phyloP scores from a whole-genome alignment of 176 grass and related monocot genomes.

The Raddia guianensis region DNA sequence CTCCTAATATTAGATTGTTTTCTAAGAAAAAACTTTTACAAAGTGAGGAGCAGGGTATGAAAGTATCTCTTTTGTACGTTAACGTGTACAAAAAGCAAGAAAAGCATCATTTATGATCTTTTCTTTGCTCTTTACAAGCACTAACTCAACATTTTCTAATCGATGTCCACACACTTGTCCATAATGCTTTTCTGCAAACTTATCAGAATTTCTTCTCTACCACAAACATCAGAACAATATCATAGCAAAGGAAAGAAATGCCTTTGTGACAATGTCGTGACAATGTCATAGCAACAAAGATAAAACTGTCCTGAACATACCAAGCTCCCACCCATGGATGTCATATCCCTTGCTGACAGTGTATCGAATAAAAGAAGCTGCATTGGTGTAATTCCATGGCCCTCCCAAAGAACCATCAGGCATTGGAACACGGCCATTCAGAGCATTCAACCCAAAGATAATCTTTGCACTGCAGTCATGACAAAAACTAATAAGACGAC shows the following conservation, averaged over 20 bases:
- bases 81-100: constrained; percentile 33
- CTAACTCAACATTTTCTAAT: constrained; percentile 41
- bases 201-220: constrained; percentile 11
- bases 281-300: neutral
- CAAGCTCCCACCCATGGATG: constrained; percentile 90
- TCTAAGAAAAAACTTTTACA: constrained; percentile 28
- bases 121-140: constrained; percentile 9
- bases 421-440: constrained; percentile 66
- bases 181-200: neutral
- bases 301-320: constrained; percentile 33
- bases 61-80: constrained; percentile 35
- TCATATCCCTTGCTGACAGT: constrained; percentile 66
- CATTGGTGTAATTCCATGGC: constrained; percentile 84
- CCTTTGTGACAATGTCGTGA: neutral
- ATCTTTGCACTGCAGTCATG: constrained; percentile 52
- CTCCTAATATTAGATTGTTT: constrained; percentile 27
- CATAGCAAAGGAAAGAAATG: neutral
- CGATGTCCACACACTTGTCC: constrained; percentile 28
- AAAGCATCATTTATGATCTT: constrained; percentile 35
- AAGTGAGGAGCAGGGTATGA: constrained; percentile 10
- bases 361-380: constrained; percentile 66
- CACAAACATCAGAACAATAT: neutral
- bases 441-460: constrained; percentile 77
- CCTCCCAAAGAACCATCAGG: constrained; percentile 74
- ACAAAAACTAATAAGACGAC: neutral